Evolutionary conservation across 805 yeast species (phyloP).

Genomic region (Myxozyma mucilagina): DNA sequence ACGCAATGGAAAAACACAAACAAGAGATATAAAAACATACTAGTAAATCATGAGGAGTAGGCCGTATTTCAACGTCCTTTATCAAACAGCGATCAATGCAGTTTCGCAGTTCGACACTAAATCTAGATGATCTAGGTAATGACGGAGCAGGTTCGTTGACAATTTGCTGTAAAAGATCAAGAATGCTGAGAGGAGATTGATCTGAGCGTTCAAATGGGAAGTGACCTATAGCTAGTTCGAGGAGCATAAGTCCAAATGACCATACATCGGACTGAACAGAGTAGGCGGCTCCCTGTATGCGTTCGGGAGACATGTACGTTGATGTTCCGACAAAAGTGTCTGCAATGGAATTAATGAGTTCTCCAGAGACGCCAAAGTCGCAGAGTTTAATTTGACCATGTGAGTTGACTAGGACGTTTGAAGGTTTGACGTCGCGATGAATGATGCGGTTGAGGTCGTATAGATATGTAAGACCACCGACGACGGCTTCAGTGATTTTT

Average conservation of each 20-base stretch:
- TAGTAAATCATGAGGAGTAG: constrained; percentile 71
- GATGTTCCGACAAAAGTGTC: constrained; percentile 98
- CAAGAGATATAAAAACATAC: constrained; percentile 2
- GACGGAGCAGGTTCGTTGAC: constrained; percentile 91
- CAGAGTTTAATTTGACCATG: constrained; percentile 87
- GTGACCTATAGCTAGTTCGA: constrained; percentile 83
- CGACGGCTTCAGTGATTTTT: constrained; percentile 71
- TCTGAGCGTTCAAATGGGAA: constrained; percentile 57
- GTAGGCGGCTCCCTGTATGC: constrained; percentile 92
- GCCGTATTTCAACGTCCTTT: constrained; percentile 66
- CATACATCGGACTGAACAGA: constrained; percentile 96
- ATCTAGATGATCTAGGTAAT: constrained; percentile 49
- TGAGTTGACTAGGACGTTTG: constrained; percentile 84
- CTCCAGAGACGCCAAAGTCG: constrained; percentile 98
- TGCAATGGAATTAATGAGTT: constrained; percentile 92
- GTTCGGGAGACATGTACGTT: constrained; percentile 90
- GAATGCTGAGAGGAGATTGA: constrained; percentile 71
- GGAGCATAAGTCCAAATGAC: constrained; percentile 89
- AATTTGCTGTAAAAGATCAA: constrained; percentile 86
- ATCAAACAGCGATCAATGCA: constrained; percentile 75
- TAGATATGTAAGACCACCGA: constrained; percentile 77
- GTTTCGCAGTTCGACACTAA: constrained; percentile 54
- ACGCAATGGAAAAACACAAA: not conserved
- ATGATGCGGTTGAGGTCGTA: constrained; percentile 84
- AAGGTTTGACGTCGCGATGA: constrained; percentile 95